Base-by-base conservation (phyloP, 179 eudicot species). In the Beta lomatogona region DNA sequence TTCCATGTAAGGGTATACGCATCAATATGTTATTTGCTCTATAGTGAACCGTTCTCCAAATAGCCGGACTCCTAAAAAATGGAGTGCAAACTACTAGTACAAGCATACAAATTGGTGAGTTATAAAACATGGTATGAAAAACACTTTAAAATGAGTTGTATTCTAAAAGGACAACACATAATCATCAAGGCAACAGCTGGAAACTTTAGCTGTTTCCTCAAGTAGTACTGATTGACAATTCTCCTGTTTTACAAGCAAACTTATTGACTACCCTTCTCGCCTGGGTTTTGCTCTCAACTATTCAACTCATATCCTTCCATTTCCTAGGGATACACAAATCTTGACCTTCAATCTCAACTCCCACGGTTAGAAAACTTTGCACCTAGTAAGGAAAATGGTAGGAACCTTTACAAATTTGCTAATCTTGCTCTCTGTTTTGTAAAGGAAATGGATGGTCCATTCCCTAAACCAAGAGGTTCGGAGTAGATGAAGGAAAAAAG, bases 141-240 rank as follows among this genome's bases (percentile, higher is more conserved):
- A 55, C 61, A 75, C 77, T 55, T 28, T 15, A 0, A 57, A 31
- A 53, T 28, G 65, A 31, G 13, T 13, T 54, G 50, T 68, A 48
- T 77, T 53, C 45, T 67, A 50, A 31, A 55, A 55, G 68, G 81
- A 80, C 80, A 82, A 85, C 59, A 68, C 85, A 76, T 79, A 85
- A 55, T 79, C 82, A 75, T 79, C 85, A 71, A 73, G 59, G 21
- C 48, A 82, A 82, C 85, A 85, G 85, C 85, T 85, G 85, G 78
- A 75, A 57, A 66, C n/a, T 14, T 69, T 44, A 64, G 85, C 76
- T 82, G 83, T 85, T 75, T 79, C 68, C 69, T 41, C 76, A 60
- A 52, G 60, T 70, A 71, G 61, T 50, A 66, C 31, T 50, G 22
- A 80, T 66, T 74, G 70, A 57, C 77, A 21, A 59, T 70, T 64